Base-by-base conservation (phyloP, 805 yeast species). In the Candida nemodendra region DNA sequence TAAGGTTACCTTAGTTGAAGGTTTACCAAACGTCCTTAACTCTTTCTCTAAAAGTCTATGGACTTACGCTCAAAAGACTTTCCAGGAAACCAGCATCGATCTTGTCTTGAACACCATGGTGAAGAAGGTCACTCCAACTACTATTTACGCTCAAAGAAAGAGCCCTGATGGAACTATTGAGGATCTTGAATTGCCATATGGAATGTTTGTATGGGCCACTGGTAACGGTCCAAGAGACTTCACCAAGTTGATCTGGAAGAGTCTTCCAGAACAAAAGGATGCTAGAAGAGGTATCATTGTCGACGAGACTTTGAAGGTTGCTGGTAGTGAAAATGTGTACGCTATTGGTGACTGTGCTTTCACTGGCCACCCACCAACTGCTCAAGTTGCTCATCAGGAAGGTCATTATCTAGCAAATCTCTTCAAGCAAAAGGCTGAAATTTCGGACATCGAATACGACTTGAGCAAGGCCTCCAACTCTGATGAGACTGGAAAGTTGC, bases 301-400 rank as follows among this genome's bases (percentile, higher is more conserved):
- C 23, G 66, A 73, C 56, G 78, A 72, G 39, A 64, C 59, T 48
- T 59, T 71, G 45, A 63, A 69, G 56, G 70, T 74, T 27, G 70
- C 71, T 44, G 79, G 79, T 49, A 54, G 76, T 24, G 56, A 57
- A 45, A 70, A 71, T 48, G 68, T 74, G 45, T 73, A 46, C 44
- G 78, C 77, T 36, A 59, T 74, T 46, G 79, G 79, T 51, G 79
- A 74, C 56, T 74, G 79, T 62, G 74, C 78, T 23, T 73, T 73
- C 61, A 71, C 78, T 43, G 72, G 72, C 54, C 69, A 57, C 50
- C 76, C 78, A 30, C 79, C 79, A 40, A 74, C 79, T 43, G 79
- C 76, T 26, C 79, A 74, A 61, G 79, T 73, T 38, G 79, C 79
- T 28, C 74, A 72, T 68, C 78, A 74, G 58, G 73, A 72, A 54